A percentile compares a stretch with the other conserved stretches of the same genome.
These are phyloP conservation scores for Caryopteris hybrid DNA, from an alignment of 305 asterid genomes.

Conservation along the genomic window DNA sequence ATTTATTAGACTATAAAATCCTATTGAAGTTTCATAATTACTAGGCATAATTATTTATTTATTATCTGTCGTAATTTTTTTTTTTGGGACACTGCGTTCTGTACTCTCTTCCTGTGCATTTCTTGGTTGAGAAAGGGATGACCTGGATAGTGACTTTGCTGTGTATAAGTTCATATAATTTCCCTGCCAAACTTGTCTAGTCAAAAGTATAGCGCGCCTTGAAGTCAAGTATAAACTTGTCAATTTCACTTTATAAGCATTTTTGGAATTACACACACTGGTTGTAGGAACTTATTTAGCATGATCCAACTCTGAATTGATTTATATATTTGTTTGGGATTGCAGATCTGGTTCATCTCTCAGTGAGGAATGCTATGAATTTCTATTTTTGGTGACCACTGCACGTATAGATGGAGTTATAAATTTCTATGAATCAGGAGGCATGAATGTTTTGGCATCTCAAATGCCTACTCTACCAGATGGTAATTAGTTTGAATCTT, in stretches of 20 bases:
- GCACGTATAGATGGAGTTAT: conserved; percentile 54
- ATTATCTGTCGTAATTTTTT: too few relatives aligned
- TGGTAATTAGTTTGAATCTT: conserved; percentile 40
- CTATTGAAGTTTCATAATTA: background rate
- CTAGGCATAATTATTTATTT: too few relatives aligned
- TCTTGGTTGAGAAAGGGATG: too few relatives aligned
- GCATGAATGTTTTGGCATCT: conserved; percentile 54
- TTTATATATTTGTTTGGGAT: conserved; percentile 5
- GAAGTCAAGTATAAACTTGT: background rate
- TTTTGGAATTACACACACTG: background rate
- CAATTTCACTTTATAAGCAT: background rate
- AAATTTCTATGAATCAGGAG: conserved; percentile 56
- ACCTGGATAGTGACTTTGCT: background rate
- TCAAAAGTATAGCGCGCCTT: background rate
- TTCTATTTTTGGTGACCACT: conserved; percentile 56
- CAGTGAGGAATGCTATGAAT: conserved; percentile 73
- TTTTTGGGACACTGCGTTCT: background rate
- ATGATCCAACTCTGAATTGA: conserved; percentile 6
- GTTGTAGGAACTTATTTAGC: conserved; percentile 3
- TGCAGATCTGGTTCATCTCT: conserved; percentile 54
- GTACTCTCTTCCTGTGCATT: background rate
- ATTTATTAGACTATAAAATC: background rate
- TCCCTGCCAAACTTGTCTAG: background rate
- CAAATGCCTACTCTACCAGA: conserved; percentile 57
- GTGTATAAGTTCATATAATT: background rate